Evolutionary conservation across 2,329 filamentous ascomycete species (phyloP), one percentile per base, ranked within the genome.

Genomic region (Hirsutella rhossiliensis): DNA sequence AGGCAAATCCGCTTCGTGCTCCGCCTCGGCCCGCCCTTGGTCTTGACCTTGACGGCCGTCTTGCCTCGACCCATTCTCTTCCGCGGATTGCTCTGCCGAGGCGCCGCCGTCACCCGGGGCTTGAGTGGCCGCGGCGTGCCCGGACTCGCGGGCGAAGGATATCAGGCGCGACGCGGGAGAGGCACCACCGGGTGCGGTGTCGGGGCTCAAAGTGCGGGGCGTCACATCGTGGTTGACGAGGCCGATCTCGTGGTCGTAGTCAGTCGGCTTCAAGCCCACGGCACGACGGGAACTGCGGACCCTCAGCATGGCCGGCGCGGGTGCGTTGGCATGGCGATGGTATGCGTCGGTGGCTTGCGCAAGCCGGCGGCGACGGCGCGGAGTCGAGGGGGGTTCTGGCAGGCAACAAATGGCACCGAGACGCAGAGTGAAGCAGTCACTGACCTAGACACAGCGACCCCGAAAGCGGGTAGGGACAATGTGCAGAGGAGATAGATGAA

Each of bases 231-330:
- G 65, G 59, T 87, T 81, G 51, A 85, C 68, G 32, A 89, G 75
- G 51, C 59, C 64, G 56, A 89, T 88, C 59, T 81, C 79, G 61
- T 86, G 83, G 54, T 83, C 79, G 56, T 81, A 82, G 52, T 82
- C 77, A 57, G 64, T 66, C 50, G 80, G 76, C 58, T 73, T 71
- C 45, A 79, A 66, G 45, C 67, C 65, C 42, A 67, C 58, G 32
- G 67, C 72, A 54, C 78, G 76, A 55, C 77, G 76, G 50, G 72
- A 76, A 51, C 66, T 72, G 52, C 68, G 56, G 50, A 63, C 58
- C 52, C 52, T 63, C 44, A 59, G 46, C 57, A 61, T 61, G 41
- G 48, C 51, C 44, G 47, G 29, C 40, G 48, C 47, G 47, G 46
- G 43, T 42, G 46, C 42, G 47, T 47, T 44, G 50, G 48, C 51